These are phyloP conservation scores for Ogataea paraovalis DNA, from an alignment of 805 yeast species.

Conservation along the genomic window DNA sequence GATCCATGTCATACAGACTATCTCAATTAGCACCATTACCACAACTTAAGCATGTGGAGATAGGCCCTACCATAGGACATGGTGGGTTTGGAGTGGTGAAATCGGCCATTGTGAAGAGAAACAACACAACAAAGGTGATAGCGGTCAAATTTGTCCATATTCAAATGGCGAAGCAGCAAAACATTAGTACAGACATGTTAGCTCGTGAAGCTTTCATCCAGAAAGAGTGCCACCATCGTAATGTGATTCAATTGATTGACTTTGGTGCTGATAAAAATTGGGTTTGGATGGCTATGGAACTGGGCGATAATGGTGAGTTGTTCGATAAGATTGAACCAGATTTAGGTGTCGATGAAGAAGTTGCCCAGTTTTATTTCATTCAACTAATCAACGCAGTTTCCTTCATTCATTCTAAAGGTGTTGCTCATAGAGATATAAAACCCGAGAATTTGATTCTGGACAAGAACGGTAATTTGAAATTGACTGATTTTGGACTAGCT, in stretches of 20 bases:
- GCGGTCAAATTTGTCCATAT: conserved; percentile 58
- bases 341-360: conserved; percentile 59
- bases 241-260: conserved; percentile 52
- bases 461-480: conserved; percentile 57
- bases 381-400: conserved; percentile 61
- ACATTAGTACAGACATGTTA: conserved; percentile 32
- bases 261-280: conserved; percentile 53
- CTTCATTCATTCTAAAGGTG: conserved; percentile 58
- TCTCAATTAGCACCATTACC: conserved; percentile 50
- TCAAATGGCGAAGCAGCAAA: conserved; percentile 29
- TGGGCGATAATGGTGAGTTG: conserved; percentile 71
- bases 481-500: conserved; percentile 79
- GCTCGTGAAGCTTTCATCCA: conserved; percentile 58
- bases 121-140: conserved; percentile 37
- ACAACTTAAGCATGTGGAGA: conserved; percentile 38
- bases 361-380: conserved; percentile 65
- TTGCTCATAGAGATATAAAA: conserved; percentile 65
- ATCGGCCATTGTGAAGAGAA: conserved; percentile 37
- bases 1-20: conserved; percentile 30
- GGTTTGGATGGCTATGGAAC: conserved; percentile 64
- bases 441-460: conserved; percentile 69
- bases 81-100: conserved; percentile 68
- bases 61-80: conserved; percentile 57
- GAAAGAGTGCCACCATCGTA: conserved; percentile 54
- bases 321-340: conserved; percentile 80